Base-by-base conservation (phyloP, 2,329 filamentous ascomycete genomes). In the Cercospora beticola region DNA sequence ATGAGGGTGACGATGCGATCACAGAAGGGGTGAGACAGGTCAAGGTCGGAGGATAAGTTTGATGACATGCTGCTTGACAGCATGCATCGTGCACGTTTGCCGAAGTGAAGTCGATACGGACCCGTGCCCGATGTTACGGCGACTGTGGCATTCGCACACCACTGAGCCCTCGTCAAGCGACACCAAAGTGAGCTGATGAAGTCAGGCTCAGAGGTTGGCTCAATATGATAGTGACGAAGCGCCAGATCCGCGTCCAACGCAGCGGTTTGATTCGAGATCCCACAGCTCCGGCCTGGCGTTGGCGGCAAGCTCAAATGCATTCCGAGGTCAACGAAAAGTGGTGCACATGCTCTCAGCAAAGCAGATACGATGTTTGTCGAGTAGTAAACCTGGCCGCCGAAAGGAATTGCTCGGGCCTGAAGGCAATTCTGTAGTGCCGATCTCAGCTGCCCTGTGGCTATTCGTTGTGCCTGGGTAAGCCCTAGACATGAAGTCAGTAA, bases 11-110 rank as follows among this genome's bases (percentile, higher is more conserved):
- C 4, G 86, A 86, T 18, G 86, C 84, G 49, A 84, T 86, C 49
- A 84, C 85, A 0, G 89, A 87, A 31, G 87, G 85, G 36, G 81
- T 94, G 69, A 88, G 90, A 71, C 91, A 90, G 79, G 83, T 96
- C 73, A 91, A 92, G 80, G 86, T 96, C 8, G 76, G 76, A 49
- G 76, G 69, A 16, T 78, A 73, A 78, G 8, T 26, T 23, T 6
- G 46, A 52, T 10, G 18, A 52, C 9, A 52, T 2, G 18, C 43
- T 52, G 18, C 10, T 52, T 4, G 46, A 12, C 9, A 23, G 46
- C 9, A 14, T 10, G 12, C 5, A 52, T 3, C 21, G 18, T 52
- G 4, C 18, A 10, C 18, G 9, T 23, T 52, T 21, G 46, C 18
- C 18, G 9, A 5, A 23, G 46, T 52, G 46, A 52, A 52, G 18